Conservation (phyloP, 305 asterid species). For the Withania somnifera region DNA sequence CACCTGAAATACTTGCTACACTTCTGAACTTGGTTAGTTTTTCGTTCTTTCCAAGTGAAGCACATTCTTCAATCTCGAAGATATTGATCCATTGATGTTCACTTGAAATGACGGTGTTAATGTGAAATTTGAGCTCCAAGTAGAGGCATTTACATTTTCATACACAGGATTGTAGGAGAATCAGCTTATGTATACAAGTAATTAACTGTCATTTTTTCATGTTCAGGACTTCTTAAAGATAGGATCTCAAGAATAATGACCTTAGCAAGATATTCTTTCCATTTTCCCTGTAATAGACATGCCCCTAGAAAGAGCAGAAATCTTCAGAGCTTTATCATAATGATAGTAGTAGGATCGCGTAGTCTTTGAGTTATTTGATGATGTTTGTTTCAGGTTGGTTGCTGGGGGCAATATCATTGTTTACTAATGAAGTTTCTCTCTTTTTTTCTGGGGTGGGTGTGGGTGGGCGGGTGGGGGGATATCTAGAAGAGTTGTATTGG, state of each 20-base stretch:
- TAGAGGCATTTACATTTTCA: not conserved
- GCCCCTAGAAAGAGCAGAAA: not conserved
- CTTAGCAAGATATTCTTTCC: not conserved
- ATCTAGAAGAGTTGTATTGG: not conserved
- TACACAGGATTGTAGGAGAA: not conserved
- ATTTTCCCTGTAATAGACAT: not conserved
- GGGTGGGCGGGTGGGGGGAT: too few species aligned
- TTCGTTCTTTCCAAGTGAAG: not conserved
- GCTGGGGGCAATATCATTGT: not conserved
- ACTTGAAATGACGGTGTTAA: not conserved
- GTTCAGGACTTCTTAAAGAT: not conserved
- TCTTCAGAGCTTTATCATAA: not conserved
- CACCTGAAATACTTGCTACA: slow-evolving; percentile 96
- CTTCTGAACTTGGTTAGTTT: slow-evolving; percentile 84
- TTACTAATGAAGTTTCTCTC: not conserved
- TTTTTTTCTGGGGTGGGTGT: not conserved
- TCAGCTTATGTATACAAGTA: not conserved
- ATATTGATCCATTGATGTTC: not conserved
- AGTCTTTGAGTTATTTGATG: not conserved
- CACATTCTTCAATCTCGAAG: not conserved
- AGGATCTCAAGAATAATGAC: not conserved
- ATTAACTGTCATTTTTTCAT: not conserved
- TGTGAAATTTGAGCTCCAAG: not conserved
- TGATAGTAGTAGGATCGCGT: not conserved
- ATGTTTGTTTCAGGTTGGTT: not conserved